Evolutionary conservation across 257 asterid species (phyloP), one percentile per base, ranked within the genome.

Genomic region (Nicotiana benthamiana): DNA sequence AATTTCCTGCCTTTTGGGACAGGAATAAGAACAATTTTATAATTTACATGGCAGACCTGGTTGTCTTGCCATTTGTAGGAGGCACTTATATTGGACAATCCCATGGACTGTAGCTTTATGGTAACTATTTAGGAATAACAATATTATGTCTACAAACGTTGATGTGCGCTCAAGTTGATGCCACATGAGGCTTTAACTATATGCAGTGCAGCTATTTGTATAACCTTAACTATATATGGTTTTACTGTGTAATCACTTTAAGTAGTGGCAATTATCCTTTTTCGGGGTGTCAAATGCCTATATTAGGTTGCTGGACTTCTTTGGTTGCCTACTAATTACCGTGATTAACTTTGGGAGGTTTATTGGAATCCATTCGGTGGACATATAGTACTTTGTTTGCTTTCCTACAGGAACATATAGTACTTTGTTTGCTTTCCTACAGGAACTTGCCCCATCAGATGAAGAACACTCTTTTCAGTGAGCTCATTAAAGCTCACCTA

Each of bases 41-140:
- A 59, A 59, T 80, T 79, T 79, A 79, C 36, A 83, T 86, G 90
- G 91, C 93, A 80, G 91, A 85, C 89, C 63, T 80, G 61, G 81
- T 75, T 82, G 91, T 86, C 90, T 84, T 79, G 88, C 92, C 88
- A 79, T 32, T 90, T 93, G 92, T 89, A 87, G 97, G 94, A 87
- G 86, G 84, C 79, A 86, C 88, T 85, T 83, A 84, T 90, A 83
- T 89, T 83, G 83, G 75, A 83, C 89, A 84, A 75, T 88, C 84
- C 85, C 74, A 61, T 72, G 70, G 83, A 80, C 83, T 90, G 88
- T 90, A 86, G 89, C 88, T 88, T 84, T 86, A 83, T 83, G 79
- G 34, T 81, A 75, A 89, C 83, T 79, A 82, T 84, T 64, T 80
- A 84, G 94, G 91, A 86, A 81, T 80, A 86, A 79, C 84, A 80